Base-by-base conservation (phyloP, 257 asterid genomes). In the Cinchona pubescens region DNA sequence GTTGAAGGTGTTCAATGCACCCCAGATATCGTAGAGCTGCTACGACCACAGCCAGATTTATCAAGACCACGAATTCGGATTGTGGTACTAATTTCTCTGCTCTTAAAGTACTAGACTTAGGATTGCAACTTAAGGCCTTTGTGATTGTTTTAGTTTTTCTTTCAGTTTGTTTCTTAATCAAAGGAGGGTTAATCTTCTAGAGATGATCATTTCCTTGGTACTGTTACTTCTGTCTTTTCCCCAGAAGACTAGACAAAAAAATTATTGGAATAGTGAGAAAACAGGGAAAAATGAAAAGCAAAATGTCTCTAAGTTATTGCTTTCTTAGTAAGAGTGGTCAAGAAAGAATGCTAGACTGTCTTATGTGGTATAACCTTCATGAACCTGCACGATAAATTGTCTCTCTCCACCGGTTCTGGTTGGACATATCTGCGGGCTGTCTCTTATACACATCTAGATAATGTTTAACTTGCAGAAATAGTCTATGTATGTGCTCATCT, bases 11-110 rank as follows among this genome's bases (percentile, higher is more conserved):
- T 86, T 64, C 94, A 87, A 29, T 92, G 98, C 74, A 82, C 82
- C 48, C 99, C 99, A 59, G 98, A 95, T 84, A 68, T 78, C 72
- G 98, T 95, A 66, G 99, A 95, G 86, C 69, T 91, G 83, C 82
- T 95, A 48, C 99, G 97, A 11, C 85, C 80, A 60, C 96, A 95
- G 74, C 94, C 97, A 67, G 97, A 87, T 82, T 81, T 86, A 79
- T 75, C 85, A 71, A 89, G 95, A 77, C 94, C 91, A 45, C 90
- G 98, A 61, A 80, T 95, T 78, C 94, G 98, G 64, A 91, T 95
- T 74, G 97, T 92, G 97, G 99, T 95, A 92, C 60, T 79, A 30
- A 65, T 78, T 69, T 72, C 68, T 27, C 72, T 48, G 23, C 59
- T 56, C 79, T 64, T 51, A 30, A 53, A 13, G n/a, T 40, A 53